phyloP scores from a whole-genome alignment of 2,329 filamentous ascomycete genomes.

The Cladophialophora psammophila region DNA sequence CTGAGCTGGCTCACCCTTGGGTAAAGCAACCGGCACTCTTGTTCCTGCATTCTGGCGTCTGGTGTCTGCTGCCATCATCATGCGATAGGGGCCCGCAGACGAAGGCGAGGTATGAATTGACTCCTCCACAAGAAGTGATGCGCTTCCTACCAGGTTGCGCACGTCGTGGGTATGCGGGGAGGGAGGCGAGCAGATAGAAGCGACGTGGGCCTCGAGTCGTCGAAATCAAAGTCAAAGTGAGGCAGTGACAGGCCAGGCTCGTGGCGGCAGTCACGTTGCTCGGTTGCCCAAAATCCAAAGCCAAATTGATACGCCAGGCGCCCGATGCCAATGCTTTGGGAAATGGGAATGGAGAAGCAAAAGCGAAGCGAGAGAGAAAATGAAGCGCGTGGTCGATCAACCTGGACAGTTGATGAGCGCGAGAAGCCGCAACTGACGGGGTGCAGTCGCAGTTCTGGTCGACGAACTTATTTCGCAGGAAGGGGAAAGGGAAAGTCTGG shows the following conservation, averaged over 20 bases:
- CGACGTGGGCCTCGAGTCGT: conserved; percentile 1
- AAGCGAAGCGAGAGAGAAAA: conserved; percentile 15
- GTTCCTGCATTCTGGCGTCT: conserved; percentile 64
- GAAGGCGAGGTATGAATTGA: neutral
- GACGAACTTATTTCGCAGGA: conserved; percentile 21
- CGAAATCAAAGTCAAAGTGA: neutral
- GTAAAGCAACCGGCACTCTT: conserved; percentile 59
- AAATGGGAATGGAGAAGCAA: conserved; percentile 20
- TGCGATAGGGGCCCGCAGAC: conserved; percentile 15
- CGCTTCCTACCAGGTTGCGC: neutral
- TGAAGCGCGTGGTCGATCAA: conserved; percentile 16
- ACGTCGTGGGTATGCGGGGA: conserved; percentile 10
- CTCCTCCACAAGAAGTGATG: neutral
- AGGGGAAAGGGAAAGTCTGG: conserved; percentile 22
- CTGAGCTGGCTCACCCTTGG: conserved; percentile 54
- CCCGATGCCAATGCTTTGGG: conserved; percentile 27
- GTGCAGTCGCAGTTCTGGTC: conserved; percentile 12
- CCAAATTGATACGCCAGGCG: conserved; percentile 34
- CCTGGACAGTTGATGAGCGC: conserved; percentile 14
- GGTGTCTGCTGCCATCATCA: conserved; percentile 53
- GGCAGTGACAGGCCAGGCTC: conserved; percentile 22
- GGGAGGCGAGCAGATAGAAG: conserved; percentile 2
- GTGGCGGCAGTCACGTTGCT: conserved; percentile 21
- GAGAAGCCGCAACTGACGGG: conserved; percentile 17
- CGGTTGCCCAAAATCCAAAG: conserved; percentile 19